Evolutionary conservation across 306 rosid genomes (phyloP).

Genomic region (Begonia peltatifolia): DNA sequence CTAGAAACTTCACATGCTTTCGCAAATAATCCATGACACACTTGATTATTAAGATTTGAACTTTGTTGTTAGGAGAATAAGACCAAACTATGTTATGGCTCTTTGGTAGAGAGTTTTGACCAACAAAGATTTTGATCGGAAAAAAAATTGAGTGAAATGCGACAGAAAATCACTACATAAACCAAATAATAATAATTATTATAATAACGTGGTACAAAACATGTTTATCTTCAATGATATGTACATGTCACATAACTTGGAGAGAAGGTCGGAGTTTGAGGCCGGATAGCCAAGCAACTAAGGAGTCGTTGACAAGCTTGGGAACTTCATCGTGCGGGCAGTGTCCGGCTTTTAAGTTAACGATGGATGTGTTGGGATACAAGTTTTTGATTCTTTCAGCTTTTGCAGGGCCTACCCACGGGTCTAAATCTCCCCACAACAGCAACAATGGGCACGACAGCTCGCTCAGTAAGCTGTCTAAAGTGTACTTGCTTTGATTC

Average conservation of each 20-base stretch:
- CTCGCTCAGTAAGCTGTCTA: constrained; percentile 50
- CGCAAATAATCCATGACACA: too few relatives aligned
- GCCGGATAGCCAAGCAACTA: constrained; percentile 60
- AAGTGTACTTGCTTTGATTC: constrained; percentile 67
- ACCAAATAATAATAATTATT: too few relatives aligned
- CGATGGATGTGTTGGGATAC: constrained; percentile 64
- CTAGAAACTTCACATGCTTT: too few relatives aligned
- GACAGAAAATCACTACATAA: too few relatives aligned
- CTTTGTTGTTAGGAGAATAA: too few relatives aligned
- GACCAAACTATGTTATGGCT: too few relatives aligned
- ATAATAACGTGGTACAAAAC: too few relatives aligned
- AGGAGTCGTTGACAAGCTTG: constrained; percentile 62
- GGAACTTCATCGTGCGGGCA: constrained; percentile 91
- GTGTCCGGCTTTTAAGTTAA: constrained; percentile 77
- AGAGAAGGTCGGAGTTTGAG: constrained; percentile 31
- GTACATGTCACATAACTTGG: constrained; percentile 23
- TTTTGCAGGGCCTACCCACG: constrained; percentile 92
- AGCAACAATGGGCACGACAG: constrained; percentile 69
- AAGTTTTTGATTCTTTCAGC: constrained; percentile 61
- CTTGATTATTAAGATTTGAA: too few relatives aligned
- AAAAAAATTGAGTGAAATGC: too few relatives aligned
- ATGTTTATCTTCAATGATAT: not conserved
- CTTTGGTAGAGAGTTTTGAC: too few relatives aligned
- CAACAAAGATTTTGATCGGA: too few relatives aligned
- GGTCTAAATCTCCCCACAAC: constrained; percentile 95